Evolutionary conservation across 129 eudicot species (phyloP), one percentile per base, ranked within the genome.

Genomic region (Tanacetum coccineum): DNA sequence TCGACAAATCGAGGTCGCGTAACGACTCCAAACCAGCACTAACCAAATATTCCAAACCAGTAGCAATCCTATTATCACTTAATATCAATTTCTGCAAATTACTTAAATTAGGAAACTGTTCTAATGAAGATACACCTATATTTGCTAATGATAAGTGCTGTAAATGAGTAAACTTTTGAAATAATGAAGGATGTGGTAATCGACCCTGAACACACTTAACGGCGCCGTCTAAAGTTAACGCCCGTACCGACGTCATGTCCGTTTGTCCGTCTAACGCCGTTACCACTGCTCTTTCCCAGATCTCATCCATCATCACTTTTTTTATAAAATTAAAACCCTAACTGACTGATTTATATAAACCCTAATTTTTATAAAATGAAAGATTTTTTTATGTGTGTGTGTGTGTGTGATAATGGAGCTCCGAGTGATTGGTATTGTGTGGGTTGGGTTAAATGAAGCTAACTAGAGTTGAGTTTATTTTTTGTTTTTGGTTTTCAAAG

Each of bases 271-370:
- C 98, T 10, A 89, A 73, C 74, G 98, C 98, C 48, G 95, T 84
- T 64, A 84, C 96, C 61, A 93, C 98, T 77, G 98, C 96, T 69
- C 89, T 86, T 75, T 88, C 96, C 98, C 98, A 93, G 89, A 93
- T 88, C 96, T 93, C 98, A 72, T 89, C 98, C 98, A 93, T 93
- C 73, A 71, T 53, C 73, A n/a, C 59, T 58, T 28, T 22, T 5
- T 59, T 12, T 28, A 59, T 28, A 6, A 5, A 12, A 22, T 11
- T 12, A 13, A 22, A 66, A 17, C 25, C 20, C 12, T 0, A 69
- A 25, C 15, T 25, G 26, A 52, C 48, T 56, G 3, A 15, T 50
- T 47, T 63, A 32, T 20, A 64, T 59, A 61, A 52, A 76, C 66
- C 70, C 73, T 42, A 68, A 62, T 79, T 49, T 49, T 58, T 46